Evolutionary conservation across 2,329 filamentous ascomycete genomes (phyloP).

Genomic region (Bertia moriformis): DNA sequence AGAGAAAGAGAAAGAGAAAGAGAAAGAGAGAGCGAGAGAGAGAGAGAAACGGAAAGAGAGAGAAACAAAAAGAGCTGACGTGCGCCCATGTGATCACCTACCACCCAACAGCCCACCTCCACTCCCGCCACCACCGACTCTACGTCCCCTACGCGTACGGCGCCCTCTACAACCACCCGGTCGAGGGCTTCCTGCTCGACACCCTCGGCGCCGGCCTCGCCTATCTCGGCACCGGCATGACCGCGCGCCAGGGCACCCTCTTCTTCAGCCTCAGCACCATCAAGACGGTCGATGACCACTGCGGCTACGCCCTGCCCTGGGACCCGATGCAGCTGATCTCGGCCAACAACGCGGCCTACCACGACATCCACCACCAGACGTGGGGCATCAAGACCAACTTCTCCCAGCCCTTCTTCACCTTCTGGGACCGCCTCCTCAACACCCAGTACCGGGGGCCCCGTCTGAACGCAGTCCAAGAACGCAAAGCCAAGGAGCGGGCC

Average conservation of each 20-base stretch:
- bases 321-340: constrained; percentile 48
- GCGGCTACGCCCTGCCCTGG: constrained; percentile 52
- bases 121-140: constrained; percentile 53
- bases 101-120: constrained; percentile 27
- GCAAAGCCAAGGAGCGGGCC: constrained; percentile 6
- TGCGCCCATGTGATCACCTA: too few species aligned
- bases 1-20: too few species aligned
- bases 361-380: constrained; percentile 58
- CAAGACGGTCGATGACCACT: constrained; percentile 59
- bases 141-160: constrained; percentile 60
- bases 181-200: constrained; percentile 53
- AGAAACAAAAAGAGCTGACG: background rate
- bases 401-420: constrained; percentile 46
- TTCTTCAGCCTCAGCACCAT: constrained; percentile 53
- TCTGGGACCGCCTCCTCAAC: constrained; percentile 47
- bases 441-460: constrained; percentile 44
- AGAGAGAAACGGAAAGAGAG: too few species aligned
- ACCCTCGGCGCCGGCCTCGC: constrained; percentile 47
- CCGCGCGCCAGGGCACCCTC: constrained; percentile 46
- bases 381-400: constrained; percentile 58
- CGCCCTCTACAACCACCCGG: constrained; percentile 55
- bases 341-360: constrained; percentile 50
- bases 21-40: too few species aligned
- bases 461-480: constrained; percentile 30
- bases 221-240: constrained; percentile 45